Evolutionary conservation across 345 rosid genomes (phyloP), one percentile per base, ranked within the genome.

Genomic region (Linum lewisii): DNA sequence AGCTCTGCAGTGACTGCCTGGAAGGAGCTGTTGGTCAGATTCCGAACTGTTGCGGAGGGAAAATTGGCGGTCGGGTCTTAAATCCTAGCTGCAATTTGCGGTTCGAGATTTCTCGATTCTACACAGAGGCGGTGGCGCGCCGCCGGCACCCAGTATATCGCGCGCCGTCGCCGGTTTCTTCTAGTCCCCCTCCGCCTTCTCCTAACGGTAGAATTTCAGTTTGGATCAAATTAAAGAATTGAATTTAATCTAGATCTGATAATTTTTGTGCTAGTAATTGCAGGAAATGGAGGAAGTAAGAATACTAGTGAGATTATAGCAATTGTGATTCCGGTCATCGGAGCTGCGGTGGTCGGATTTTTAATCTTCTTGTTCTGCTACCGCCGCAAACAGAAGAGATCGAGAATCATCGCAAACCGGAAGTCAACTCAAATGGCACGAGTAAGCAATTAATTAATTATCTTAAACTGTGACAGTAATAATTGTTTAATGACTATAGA

Each of bases 1-100:
- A 8, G 24, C 75, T 78, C 1, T 82, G 92, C 62, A 45, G 54
- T 9, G 13, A n/a, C 4, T 84, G 92, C 72, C 61, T 81, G 57
- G 29, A 24, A 1, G 22, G 2, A 19, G 63, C 66, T 34, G 44
- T 57, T 38, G 21, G 56, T 1, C 24, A n/a, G 2, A 24, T 66
- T 50, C 69, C 62, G 4, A 0, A 0, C 2, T 51, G 63, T 51
- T 63, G 64, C 20, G 1, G 4, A 1, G 63, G 64, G 23, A 73
- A 11, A 57, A 24, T 7, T 4, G 78, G 78, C 66, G 68, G 73
- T 54, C 64, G 70, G 47, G 50, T 69, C 7, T 24, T 76, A 52
- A 4, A 0, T n/a, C 83, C 81, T 0, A 74, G 74, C 49, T 83
- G 85, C 64, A 36, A 51, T 19, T 20, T 76, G 16, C 32, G 76